phyloP scores from a whole-genome alignment of 345 rosid genomes.

The Eucalyptus tenuipes region DNA sequence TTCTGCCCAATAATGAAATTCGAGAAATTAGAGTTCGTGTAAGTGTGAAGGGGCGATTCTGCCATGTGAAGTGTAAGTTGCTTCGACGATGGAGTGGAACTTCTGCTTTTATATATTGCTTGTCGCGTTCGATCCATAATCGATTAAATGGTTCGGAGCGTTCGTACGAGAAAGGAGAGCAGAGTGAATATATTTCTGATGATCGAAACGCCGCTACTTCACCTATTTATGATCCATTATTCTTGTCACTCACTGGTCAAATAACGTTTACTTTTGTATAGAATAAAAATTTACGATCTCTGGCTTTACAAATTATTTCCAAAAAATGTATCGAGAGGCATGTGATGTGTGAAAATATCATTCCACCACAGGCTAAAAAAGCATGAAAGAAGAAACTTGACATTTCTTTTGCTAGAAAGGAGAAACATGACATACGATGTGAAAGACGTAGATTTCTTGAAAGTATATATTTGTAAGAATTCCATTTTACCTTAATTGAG shows the following conservation, averaged over 20 bases:
- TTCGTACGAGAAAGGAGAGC: neutral
- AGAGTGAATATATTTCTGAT: neutral
- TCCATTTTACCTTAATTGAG: neutral
- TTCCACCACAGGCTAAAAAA: neutral
- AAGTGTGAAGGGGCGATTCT: neutral
- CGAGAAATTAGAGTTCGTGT: neutral
- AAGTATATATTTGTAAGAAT: neutral
- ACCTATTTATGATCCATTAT: neutral
- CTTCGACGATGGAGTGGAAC: neutral
- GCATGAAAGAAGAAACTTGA: neutral
- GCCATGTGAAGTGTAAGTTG: neutral
- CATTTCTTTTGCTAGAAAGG: neutral
- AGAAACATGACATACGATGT: neutral
- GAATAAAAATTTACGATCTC: neutral
- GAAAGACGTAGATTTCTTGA: neutral
- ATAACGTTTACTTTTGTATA: neutral
- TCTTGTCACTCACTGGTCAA: neutral
- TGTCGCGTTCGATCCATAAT: neutral
- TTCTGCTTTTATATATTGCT: neutral
- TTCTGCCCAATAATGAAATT: neutral
- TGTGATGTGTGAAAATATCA: no score
- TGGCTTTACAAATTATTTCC: neutral
- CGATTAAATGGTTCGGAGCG: neutral
- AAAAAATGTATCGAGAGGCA: neutral
- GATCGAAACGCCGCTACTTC: neutral